Percentiles rank a stretch among this genome's conserved stretches.
These are phyloP conservation scores for Fagopyrum homotropicum DNA, from an alignment of 148 eudicot species.

Conservation along the genomic window DNA sequence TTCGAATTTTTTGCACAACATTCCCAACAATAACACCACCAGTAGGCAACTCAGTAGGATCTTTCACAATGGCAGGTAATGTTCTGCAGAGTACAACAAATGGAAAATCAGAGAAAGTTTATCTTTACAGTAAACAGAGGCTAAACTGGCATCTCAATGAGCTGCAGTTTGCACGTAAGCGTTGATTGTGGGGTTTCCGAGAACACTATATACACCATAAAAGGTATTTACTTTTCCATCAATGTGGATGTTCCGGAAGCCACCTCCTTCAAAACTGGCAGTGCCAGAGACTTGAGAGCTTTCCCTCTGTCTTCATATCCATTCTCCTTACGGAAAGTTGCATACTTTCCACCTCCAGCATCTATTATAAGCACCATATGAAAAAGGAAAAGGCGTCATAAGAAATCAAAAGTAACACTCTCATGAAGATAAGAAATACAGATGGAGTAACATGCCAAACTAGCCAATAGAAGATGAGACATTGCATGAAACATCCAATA, in stretches of 20 bases:
- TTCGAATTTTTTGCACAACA: slow-evolving; percentile 21
- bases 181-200: background rate
- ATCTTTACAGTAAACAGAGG: background rate
- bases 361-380: slow-evolving; percentile 21
- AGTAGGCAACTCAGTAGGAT: slow-evolving; percentile 21
- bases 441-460: background rate
- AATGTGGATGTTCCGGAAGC: slow-evolving; percentile 14
- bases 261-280: slow-evolving; percentile 21
- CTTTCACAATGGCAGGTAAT: slow-evolving; percentile 21
- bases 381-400: background rate
- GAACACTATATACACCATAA: background rate
- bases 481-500: background rate
- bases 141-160: background rate
- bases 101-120: background rate
- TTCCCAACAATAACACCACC: slow-evolving; percentile 20
- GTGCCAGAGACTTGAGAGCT: slow-evolving; percentile 21
- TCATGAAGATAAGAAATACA: background rate
- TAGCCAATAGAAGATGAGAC: background rate
- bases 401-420: background rate
- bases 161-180: background rate
- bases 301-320: slow-evolving; percentile 30
- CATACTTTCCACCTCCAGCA: slow-evolving; percentile 41
- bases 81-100: slow-evolving; percentile 21
- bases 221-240: slow-evolving; percentile 30
- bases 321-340: slow-evolving; percentile 40